Conservation (phyloP, 495 filamentous ascomycete genomes). For the Penicillium steckii region DNA sequence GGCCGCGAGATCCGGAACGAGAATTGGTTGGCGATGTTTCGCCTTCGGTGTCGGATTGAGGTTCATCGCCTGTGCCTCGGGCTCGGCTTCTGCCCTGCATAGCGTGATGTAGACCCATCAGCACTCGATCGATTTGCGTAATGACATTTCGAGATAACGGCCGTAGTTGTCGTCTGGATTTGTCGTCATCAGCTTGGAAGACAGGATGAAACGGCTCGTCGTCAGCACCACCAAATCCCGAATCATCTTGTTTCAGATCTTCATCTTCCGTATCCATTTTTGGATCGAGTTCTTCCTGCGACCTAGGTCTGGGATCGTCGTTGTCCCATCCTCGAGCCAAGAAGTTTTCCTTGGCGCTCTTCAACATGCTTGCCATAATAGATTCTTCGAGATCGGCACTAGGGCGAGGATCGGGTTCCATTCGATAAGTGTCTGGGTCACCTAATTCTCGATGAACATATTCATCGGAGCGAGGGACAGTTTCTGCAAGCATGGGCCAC, state of each 20-base stretch:
- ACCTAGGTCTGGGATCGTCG: neutral
- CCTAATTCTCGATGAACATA: conserved; percentile 38
- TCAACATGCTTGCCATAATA: conserved; percentile 59
- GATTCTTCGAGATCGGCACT: conserved; percentile 65
- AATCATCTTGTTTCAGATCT: conserved; percentile 9
- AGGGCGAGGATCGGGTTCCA: conserved; percentile 39
- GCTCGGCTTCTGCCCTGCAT: conserved; percentile 42
- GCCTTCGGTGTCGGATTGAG: conserved; percentile 16
- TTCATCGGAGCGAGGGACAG: conserved; percentile 60
- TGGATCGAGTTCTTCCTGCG: neutral
- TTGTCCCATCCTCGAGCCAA: conserved; percentile 30
- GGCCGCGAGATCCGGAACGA: too few relatives aligned
- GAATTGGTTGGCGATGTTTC: neutral
- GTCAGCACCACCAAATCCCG: neutral
- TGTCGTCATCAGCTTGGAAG: conserved; percentile 61
- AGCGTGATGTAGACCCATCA: conserved; percentile 64
- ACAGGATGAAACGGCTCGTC: conserved; percentile 30
- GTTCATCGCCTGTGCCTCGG: conserved; percentile 24
- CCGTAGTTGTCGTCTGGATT: conserved; percentile 56
- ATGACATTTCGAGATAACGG: conserved; percentile 66
- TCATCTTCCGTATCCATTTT: conserved; percentile 8
- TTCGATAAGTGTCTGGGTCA: conserved; percentile 46
- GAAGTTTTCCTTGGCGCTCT: conserved; percentile 64
- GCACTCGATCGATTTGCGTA: conserved; percentile 60
- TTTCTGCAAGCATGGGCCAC: conserved; percentile 65